Evolutionary conservation across 306 rosid species (phyloP), one percentile per base, ranked within the genome.

Genomic region (Quercus alba): DNA sequence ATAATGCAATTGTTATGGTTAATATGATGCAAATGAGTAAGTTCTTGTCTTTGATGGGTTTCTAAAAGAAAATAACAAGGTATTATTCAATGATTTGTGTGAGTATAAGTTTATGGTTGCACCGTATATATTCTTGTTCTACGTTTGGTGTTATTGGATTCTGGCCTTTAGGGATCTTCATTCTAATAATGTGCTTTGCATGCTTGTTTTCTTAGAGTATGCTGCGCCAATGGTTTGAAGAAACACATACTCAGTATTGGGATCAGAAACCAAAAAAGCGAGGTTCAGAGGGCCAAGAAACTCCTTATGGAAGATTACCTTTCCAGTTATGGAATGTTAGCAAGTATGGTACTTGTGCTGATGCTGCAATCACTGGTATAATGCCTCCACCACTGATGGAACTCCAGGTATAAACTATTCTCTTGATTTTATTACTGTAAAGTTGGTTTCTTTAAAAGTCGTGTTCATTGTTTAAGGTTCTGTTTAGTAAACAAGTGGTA

Each of bases 361-460:
- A 93, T 88, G 99, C 97, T 23, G 99, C 99, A 62, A 82, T 96
- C 67, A 83, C 92, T 51, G 97, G 99, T 66, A 89, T 88, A 79
- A 96, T 96, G 99, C 99, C 97, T 71, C 99, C 99, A n/a, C 99
- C 99, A 1, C 83, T 96, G 69, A 88, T 93, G 97, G 99, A 96
- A 86, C 81, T 88, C 64, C 97, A 96, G 98, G 98, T 96, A 90
- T 81, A 62, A 56, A 28, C 30, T 21, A 46, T 70, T 56, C 72
- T 56, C 46, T 52, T 70, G 59, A 58, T 77, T 73, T 78, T 18
- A 14, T 64, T 63, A 33, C 73, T 66, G 5, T 58, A 10, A 55
- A 21, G 57, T 55, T 58, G 38, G 46, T 33, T 49, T 80, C 72
- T 59, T 74, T 56, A 35, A 70, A 19, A 23, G 59, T 79, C 1